Conservation (phyloP, 768 basidiomycete species). For the Hebeloma cylindrosporum region DNA sequence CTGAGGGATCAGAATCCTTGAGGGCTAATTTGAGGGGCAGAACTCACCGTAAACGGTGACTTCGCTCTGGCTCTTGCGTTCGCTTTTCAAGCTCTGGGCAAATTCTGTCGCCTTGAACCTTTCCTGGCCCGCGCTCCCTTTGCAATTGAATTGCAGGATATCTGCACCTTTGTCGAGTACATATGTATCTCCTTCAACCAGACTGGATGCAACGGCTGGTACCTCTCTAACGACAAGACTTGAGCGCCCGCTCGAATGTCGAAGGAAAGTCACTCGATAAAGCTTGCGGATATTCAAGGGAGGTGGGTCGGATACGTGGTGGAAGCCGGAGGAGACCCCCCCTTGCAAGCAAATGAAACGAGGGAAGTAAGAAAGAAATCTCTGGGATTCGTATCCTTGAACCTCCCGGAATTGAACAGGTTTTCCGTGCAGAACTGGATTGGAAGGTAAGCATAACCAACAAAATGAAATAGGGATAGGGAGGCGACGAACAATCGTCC, state of each 20-base stretch:
- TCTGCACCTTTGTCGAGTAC: conserved; percentile 56
- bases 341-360: conserved; percentile 30
- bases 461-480: neutral
- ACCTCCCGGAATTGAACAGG: conserved; percentile 65
- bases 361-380: conserved; percentile 34
- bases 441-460: neutral
- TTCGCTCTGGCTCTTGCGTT: conserved; percentile 41
- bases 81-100: conserved; percentile 43
- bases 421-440: conserved; percentile 50
- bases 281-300: conserved; percentile 44
- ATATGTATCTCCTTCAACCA: conserved; percentile 56
- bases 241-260: conserved; percentile 20
- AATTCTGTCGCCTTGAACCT: conserved; percentile 64
- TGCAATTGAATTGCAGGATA: conserved; percentile 59
- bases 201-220: conserved; percentile 40
- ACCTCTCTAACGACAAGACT: conserved; percentile 52
- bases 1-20: too few relatives aligned
- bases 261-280: conserved; percentile 47
- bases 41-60: conserved; percentile 50
- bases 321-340: conserved; percentile 33
- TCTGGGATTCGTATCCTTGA: conserved; percentile 56
- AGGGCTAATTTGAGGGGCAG: neutral
- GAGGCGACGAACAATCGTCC: conserved; percentile 51
- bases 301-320: conserved; percentile 30
- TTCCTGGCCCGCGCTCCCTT: conserved; percentile 52